A percentile compares a stretch with the other conserved stretches of the same genome.
Conservation (phyloP, 257 asterid species). For the Fraxinus cuspidata region DNA sequence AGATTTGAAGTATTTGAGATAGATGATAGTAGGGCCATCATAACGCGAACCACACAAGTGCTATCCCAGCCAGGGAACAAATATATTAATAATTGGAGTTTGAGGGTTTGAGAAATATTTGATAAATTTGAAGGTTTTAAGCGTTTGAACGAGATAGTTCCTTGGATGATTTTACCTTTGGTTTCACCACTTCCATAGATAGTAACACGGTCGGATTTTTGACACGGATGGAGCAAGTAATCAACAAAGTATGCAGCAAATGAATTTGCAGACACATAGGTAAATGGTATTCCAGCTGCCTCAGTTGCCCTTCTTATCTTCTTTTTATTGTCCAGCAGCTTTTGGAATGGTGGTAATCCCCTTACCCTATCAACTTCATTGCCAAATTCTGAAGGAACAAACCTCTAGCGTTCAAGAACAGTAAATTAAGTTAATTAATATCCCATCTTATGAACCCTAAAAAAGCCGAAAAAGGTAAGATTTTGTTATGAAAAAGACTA, state of each 20-base stretch:
- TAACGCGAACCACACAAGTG: too few relatives aligned
- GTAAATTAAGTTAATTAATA: background rate
- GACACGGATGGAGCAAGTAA: constrained; percentile 33
- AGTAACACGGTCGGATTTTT: constrained; percentile 18
- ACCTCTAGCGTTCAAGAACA: constrained; percentile 21
- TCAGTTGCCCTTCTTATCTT: constrained; percentile 41
- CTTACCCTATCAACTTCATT: constrained; percentile 38
- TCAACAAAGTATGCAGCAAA: constrained; percentile 38
- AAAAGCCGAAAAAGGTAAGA: too few relatives aligned
- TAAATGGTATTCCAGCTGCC: constrained; percentile 39
- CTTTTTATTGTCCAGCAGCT: constrained; percentile 33
- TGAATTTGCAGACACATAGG: constrained; percentile 37
- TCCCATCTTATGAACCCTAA: background rate
- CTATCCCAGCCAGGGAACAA: too few relatives aligned
- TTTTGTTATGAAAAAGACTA: too few relatives aligned
- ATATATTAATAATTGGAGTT: too few relatives aligned
- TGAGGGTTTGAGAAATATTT: background rate
- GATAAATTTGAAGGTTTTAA: too few relatives aligned
- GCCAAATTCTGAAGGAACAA: constrained; percentile 45
- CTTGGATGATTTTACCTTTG: constrained; percentile 17
- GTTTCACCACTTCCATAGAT: constrained; percentile 33
- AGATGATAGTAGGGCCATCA: too few relatives aligned
- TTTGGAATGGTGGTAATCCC: constrained; percentile 33
- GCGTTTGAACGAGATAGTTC: background rate
- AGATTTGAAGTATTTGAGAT: too few relatives aligned